Percentiles rank a stretch among this genome's conserved stretches.
Conservation (phyloP, 2,329 filamentous ascomycete species). For the Aspergillus sp. region DNA sequence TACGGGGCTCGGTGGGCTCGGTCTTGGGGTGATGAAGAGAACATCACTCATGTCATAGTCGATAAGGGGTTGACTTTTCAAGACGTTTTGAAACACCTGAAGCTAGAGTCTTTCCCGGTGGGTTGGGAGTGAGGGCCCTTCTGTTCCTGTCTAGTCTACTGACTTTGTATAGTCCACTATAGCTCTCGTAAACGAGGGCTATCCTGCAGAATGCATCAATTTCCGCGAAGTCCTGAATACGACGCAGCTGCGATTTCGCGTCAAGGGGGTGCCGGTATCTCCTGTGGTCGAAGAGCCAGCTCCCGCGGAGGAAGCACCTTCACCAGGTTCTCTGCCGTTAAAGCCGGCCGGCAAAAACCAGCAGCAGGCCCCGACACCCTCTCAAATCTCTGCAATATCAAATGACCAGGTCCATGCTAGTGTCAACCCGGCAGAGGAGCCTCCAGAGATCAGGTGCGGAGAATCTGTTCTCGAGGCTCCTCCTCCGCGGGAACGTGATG, state of each 20-base stretch:
- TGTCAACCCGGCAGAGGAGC: neutral
- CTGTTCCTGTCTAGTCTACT: slow-evolving; percentile 9
- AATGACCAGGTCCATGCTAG: neutral
- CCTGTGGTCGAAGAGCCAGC: slow-evolving; percentile 12
- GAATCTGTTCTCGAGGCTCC: slow-evolving; percentile 4
- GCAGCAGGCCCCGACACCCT: slow-evolving; percentile 14
- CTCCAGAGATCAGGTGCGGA: slow-evolving; percentile 1
- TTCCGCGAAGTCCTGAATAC: slow-evolving; percentile 60
- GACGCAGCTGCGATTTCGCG: slow-evolving; percentile 52
- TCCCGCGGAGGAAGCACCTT: slow-evolving; percentile 6
- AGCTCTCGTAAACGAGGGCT: slow-evolving; percentile 66
- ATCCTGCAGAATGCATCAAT: slow-evolving; percentile 66
- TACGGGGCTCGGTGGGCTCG: slow-evolving; percentile 73
- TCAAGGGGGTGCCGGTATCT: slow-evolving; percentile 20
- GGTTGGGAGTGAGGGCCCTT: slow-evolving; percentile 20
- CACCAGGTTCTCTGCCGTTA: slow-evolving; percentile 24
- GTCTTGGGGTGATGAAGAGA: slow-evolving; percentile 44
- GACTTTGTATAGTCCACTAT: slow-evolving; percentile 26
- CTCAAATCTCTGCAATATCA: slow-evolving; percentile 12
- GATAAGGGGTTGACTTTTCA: slow-evolving; percentile 67
- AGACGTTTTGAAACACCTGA: slow-evolving; percentile 61
- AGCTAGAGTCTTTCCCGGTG: slow-evolving; percentile 49
- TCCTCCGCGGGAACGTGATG: slow-evolving; percentile 45
- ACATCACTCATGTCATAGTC: slow-evolving; percentile 76
- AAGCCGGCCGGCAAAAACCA: slow-evolving; percentile 26